These are phyloP conservation scores for Ilyonectria destructans DNA, from an alignment of 2,329 filamentous ascomycete genomes.

Conservation along the genomic window DNA sequence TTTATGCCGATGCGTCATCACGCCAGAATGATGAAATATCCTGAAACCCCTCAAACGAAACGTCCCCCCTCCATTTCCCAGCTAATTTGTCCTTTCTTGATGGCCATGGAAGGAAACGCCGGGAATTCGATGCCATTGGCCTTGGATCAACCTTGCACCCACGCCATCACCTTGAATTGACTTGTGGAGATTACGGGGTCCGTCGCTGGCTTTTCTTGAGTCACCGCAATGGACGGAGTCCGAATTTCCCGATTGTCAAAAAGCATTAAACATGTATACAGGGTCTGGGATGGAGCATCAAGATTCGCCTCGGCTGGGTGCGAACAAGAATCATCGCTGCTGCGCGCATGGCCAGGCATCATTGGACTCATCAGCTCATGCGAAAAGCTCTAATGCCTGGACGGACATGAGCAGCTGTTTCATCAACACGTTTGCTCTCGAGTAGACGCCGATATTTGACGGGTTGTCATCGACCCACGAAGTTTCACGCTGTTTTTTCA, in stretches of 20 bases:
- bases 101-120: constrained; percentile 5
- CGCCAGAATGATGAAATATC: constrained; percentile 10
- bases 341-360: neutral
- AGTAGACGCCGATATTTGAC: neutral
- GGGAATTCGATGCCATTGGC: neutral
- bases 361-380: neutral
- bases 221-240: constrained; percentile 16
- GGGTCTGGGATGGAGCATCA: neutral
- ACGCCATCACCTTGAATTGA: neutral
- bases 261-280: neutral
- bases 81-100: neutral
- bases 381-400: neutral
- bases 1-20: constrained; percentile 2
- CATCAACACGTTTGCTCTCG: neutral
- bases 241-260: constrained; percentile 19
- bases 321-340: neutral
- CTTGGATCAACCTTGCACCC: neutral
- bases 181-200: constrained; percentile 10
- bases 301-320: neutral
- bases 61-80: neutral
- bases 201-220: neutral
- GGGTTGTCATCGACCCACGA: constrained; percentile 10
- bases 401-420: neutral
- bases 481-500: constrained; percentile 7
- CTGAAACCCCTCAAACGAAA: constrained; percentile 28